phyloP scores from a whole-genome alignment of 2,329 filamentous ascomycete species.

The Fusarium avenaceum region DNA sequence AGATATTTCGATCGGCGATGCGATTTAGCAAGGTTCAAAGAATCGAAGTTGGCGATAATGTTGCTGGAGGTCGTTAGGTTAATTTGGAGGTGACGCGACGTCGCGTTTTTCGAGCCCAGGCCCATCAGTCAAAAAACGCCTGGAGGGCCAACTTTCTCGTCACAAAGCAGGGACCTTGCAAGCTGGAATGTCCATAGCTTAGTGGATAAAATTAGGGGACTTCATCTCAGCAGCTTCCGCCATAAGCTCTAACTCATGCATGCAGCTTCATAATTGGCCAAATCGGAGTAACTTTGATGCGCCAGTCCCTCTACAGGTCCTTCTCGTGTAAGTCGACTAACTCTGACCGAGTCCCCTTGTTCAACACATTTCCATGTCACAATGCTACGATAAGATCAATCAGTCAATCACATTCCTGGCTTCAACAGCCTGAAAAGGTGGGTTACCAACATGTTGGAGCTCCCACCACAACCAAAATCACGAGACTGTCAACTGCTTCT shows the following conservation, averaged over 20 bases:
- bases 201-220: conserved; percentile 1
- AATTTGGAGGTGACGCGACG: conserved; percentile 41
- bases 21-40: conserved; percentile 5
- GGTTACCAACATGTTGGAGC: conserved; percentile 10
- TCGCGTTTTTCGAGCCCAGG: conserved; percentile 41
- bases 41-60: conserved; percentile 24
- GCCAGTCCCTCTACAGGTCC: neutral
- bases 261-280: conserved; percentile 17
- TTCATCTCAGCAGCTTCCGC: conserved; percentile 3
- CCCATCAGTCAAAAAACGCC: conserved; percentile 32
- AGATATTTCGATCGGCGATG: neutral
- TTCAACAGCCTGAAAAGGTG: conserved; percentile 20
- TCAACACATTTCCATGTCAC: conserved; percentile 26
- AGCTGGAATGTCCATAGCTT: neutral
- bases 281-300: conserved; percentile 39
- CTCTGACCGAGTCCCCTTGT: conserved; percentile 38
- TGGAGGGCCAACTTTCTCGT: conserved; percentile 31
- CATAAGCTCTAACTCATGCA: neutral
- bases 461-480: conserved; percentile 28
- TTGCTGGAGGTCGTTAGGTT: conserved; percentile 21
- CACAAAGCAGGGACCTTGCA: neutral
- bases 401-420: conserved; percentile 24
- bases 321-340: conserved; percentile 39
- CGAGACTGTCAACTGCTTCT: conserved; percentile 26
- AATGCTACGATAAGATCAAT: conserved; percentile 31